Percentiles rank a stretch among this genome's conserved stretches.
phyloP scores from a whole-genome alignment of 768 basidiomycete genomes.

The Symmetrospora coprosmae region DNA sequence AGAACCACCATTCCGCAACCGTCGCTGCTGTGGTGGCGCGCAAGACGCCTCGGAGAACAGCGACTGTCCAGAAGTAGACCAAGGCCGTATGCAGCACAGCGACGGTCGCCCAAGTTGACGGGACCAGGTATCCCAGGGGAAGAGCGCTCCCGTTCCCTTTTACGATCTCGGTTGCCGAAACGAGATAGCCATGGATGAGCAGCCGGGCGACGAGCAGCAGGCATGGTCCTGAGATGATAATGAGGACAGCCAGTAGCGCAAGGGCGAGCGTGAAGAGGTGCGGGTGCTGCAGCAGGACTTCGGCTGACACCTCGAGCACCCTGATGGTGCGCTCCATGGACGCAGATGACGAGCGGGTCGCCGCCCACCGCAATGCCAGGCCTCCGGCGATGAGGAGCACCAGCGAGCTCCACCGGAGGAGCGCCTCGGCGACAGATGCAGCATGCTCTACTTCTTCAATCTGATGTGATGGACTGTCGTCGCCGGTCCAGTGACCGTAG shows the following conservation, averaged over 20 bases:
- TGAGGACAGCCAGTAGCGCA: neutral
- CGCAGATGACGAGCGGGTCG: too few relatives aligned
- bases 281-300: constrained; percentile 4
- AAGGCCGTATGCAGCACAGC: neutral
- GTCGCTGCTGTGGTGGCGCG: constrained; percentile 7
- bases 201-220: constrained; percentile 13
- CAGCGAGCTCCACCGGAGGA: too few relatives aligned
- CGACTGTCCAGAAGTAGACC: constrained; percentile 14
- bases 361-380: too few relatives aligned
- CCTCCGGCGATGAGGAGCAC: too few relatives aligned
- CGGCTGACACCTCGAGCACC: constrained; percentile 4
- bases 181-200: neutral
- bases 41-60: neutral
- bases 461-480: too few relatives aligned
- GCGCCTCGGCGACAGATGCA: too few relatives aligned
- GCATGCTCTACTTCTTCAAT: too few relatives aligned
- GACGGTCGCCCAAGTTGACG: neutral
- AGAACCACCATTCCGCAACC: constrained; percentile 14
- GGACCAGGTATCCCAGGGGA: neutral
- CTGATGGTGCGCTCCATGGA: constrained; percentile 17
- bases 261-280: neutral
- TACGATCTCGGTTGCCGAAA: neutral
- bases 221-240: neutral
- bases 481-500: too few relatives aligned
- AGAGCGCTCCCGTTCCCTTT: neutral